phyloP scores from a whole-genome alignment of 73 alveolate genomes.

The Uronychia setigera region DNA sequence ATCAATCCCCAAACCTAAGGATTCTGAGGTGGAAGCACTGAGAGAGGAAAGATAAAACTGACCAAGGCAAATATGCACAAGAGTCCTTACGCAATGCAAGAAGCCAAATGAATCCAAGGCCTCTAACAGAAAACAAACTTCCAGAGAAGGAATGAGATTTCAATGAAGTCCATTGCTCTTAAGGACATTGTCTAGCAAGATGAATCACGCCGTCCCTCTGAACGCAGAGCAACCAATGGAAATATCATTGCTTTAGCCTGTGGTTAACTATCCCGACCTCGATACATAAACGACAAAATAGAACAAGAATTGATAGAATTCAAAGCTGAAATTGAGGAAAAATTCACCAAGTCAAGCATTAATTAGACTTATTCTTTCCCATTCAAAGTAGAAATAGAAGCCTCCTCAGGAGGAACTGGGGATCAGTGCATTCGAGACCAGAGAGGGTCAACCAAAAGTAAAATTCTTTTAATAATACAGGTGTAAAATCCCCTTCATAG shows the following conservation, averaged over 20 bases:
- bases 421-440: not conserved
- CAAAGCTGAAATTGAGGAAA: constrained; percentile 15
- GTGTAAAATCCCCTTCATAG: not conserved
- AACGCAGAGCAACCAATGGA: not conserved
- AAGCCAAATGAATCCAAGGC: too few relatives aligned
- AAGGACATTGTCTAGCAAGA: too few relatives aligned
- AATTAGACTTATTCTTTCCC: constrained; percentile 9
- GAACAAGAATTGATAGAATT: constrained; percentile 20
- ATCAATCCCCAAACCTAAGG: too few relatives aligned
- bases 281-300: constrained; percentile 4
- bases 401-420: not conserved
- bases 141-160: too few relatives aligned
- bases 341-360: constrained; percentile 14
- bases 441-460: not conserved
- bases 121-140: too few relatives aligned
- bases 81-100: too few relatives aligned
- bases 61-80: too few relatives aligned
- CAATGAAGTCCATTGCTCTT: too few relatives aligned
- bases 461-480: not conserved
- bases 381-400: not conserved
- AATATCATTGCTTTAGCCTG: not conserved
- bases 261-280: not conserved
- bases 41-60: too few relatives aligned
- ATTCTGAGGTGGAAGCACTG: too few relatives aligned
- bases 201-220: too few relatives aligned